Evolutionary conservation across 352 stramenopile genomes (phyloP).

Genomic region (Phytophthora sp.): DNA sequence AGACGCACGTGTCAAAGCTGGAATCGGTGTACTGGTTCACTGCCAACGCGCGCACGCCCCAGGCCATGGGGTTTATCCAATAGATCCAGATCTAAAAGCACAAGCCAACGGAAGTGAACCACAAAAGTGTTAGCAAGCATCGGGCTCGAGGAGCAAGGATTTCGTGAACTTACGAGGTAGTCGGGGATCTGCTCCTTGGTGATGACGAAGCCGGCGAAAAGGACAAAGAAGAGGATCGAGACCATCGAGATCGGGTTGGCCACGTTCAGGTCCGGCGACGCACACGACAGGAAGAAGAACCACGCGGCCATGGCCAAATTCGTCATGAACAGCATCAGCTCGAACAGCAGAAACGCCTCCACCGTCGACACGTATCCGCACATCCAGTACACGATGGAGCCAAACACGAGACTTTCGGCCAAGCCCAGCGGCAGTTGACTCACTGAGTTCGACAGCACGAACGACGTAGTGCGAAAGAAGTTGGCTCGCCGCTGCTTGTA

Average conservation of each 20-base stretch:
- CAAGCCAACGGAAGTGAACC: too few species aligned
- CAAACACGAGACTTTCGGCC: constrained; percentile 53
- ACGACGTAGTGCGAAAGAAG: constrained; percentile 9
- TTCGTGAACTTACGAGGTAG: too few species aligned
- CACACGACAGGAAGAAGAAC: constrained; percentile 33
- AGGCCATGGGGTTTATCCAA: constrained; percentile 10
- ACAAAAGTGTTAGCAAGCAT: too few species aligned
- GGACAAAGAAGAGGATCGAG: constrained; percentile 13
- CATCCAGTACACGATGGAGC: constrained; percentile 55
- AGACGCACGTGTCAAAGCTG: constrained; percentile 2
- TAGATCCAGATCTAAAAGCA: constrained; percentile 22
- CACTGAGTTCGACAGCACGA: constrained; percentile 3
- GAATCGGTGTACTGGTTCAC: constrained; percentile 19
- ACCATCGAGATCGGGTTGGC: constrained; percentile 16
- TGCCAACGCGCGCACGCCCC: constrained; percentile 4
- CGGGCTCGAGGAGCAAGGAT: too few species aligned
- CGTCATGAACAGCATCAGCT: constrained; percentile 57
- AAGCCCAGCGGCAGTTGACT: constrained; percentile 4
- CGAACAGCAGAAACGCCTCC: constrained; percentile 24
- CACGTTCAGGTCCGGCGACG: constrained; percentile 21
- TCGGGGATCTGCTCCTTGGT: constrained; percentile 16
- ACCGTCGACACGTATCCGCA: constrained; percentile 41
- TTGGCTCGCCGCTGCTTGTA: constrained; percentile 17
- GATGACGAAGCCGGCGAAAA: constrained; percentile 9
- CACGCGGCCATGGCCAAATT: constrained; percentile 32